These are phyloP conservation scores for Gracilariopsis chorda DNA, from an alignment of 23 red algal species.

Conservation along the genomic window DNA sequence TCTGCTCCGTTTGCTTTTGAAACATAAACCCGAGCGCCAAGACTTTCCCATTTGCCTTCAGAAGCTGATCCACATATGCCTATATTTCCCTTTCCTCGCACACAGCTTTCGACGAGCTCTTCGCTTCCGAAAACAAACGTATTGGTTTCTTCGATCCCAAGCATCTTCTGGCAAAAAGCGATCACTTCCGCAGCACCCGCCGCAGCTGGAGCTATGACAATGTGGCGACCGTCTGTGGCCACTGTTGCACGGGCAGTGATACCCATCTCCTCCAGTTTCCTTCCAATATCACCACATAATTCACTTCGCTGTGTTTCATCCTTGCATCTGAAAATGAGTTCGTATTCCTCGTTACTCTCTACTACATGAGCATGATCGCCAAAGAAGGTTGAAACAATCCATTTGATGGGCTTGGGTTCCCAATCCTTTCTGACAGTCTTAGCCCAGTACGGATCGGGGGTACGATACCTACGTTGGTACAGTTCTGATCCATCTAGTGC, in stretches of 20 bases:
- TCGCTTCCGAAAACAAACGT: slow-evolving; percentile 57
- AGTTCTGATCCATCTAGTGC: slow-evolving; percentile 36
- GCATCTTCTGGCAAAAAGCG: slow-evolving; percentile 55
- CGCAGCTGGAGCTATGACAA: slow-evolving; percentile 27
- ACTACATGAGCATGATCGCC: not conserved
- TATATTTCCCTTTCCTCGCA: slow-evolving; percentile 13
- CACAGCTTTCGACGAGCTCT: slow-evolving; percentile 17
- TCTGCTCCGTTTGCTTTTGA: slow-evolving; percentile 19
- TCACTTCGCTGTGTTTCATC: not conserved
- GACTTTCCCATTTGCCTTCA: not conserved
- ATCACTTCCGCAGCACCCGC: slow-evolving; percentile 9
- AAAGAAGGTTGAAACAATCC: slow-evolving; percentile 38
- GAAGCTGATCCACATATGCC: not conserved
- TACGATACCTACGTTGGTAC: slow-evolving; percentile 56
- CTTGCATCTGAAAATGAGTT: slow-evolving; percentile 9
- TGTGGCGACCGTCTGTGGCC: not conserved
- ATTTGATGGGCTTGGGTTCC: slow-evolving; percentile 52
- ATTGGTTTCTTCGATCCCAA: slow-evolving; percentile 3
- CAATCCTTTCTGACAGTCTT: slow-evolving; percentile 23
- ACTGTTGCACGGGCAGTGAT: slow-evolving; percentile 17
- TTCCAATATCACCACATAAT: not conserved
- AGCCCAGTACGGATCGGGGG: slow-evolving; percentile 64
- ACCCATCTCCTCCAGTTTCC: slow-evolving; percentile 44
- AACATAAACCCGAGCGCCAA: slow-evolving; percentile 30
- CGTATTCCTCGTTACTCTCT: not conserved